A percentile compares a stretch with the other conserved stretches of the same genome.
These are phyloP conservation scores for Amylocarpus encephaloides DNA, from an alignment of 2,329 filamentous ascomycete genomes.

Conservation along the genomic window DNA sequence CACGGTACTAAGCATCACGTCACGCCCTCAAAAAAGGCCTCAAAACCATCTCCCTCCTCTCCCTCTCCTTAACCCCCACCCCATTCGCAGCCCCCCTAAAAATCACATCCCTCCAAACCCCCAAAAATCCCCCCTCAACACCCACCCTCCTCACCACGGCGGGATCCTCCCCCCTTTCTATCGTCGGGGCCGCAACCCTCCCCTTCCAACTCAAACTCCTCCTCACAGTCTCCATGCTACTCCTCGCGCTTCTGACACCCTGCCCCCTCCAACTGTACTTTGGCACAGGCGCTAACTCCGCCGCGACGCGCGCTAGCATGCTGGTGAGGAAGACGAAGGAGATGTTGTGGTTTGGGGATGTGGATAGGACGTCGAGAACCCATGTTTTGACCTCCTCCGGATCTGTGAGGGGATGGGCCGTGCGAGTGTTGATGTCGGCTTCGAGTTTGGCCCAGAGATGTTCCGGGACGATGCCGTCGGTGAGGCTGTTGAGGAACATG, in stretches of 20 bases:
- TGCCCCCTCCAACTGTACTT: conserved; percentile 17
- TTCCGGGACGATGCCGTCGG: conserved; percentile 71
- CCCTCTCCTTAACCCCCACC: conserved; percentile 44
- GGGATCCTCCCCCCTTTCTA: conserved; percentile 31
- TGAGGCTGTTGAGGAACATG: conserved; percentile 66
- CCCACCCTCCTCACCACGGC: conserved; percentile 48
- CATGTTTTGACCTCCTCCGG: conserved; percentile 51
- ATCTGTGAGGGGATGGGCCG: conserved; percentile 35
- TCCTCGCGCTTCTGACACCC: conserved; percentile 14
- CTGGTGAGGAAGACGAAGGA: conserved; percentile 82
- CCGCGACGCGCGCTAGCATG: conserved; percentile 58
- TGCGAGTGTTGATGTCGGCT: conserved; percentile 43
- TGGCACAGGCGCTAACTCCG: conserved; percentile 43
- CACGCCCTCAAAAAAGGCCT: conserved; percentile 56
- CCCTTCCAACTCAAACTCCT: conserved; percentile 27
- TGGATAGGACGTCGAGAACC: conserved; percentile 68
- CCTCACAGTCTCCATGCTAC: conserved; percentile 22
- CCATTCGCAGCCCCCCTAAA: conserved; percentile 44
- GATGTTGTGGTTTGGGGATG: conserved; percentile 73
- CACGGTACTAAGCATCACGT: not conserved
- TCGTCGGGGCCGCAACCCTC: conserved; percentile 30
- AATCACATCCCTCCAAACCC: conserved; percentile 57
- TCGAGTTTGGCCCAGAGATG: conserved; percentile 66
- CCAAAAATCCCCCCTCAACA: conserved; percentile 56
- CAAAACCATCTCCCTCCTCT: conserved; percentile 59